Percentiles rank a stretch among this genome's conserved stretches.
These are phyloP conservation scores for grape (Vitis vinifera) DNA, from an alignment of 164 flowering plant species.

Conservation along the genomic window ASM3070453v1 NC_081817.1:1732001-1732500, in stretches of 20 bases:
- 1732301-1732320: slow-evolving; percentile 16
- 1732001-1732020: too few relatives aligned
- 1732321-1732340: slow-evolving; percentile 23
- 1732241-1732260: slow-evolving; percentile 85
- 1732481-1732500: slow-evolving; percentile 1
- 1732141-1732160: neutral
- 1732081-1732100: neutral
- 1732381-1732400: slow-evolving; percentile 88
- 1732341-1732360: slow-evolving; percentile 10
- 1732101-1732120: neutral
- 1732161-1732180: slow-evolving; percentile 66
- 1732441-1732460: slow-evolving; percentile 84
- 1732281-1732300: slow-evolving; percentile 35
- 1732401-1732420: slow-evolving; percentile 97
- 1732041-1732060: too few relatives aligned
- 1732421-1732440: slow-evolving; percentile 98
- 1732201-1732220: slow-evolving; percentile 88
- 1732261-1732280: slow-evolving; percentile 86
- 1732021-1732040: too few relatives aligned
- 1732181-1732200: slow-evolving; percentile 93
- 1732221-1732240: slow-evolving; percentile 91
- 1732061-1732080: too few relatives aligned
- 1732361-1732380: slow-evolving; percentile 24
- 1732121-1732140: neutral
- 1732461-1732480: slow-evolving; percentile 61